Base-by-base conservation (phyloP, 177 flowering plant species). In the Vitis hybrid region DNA sequence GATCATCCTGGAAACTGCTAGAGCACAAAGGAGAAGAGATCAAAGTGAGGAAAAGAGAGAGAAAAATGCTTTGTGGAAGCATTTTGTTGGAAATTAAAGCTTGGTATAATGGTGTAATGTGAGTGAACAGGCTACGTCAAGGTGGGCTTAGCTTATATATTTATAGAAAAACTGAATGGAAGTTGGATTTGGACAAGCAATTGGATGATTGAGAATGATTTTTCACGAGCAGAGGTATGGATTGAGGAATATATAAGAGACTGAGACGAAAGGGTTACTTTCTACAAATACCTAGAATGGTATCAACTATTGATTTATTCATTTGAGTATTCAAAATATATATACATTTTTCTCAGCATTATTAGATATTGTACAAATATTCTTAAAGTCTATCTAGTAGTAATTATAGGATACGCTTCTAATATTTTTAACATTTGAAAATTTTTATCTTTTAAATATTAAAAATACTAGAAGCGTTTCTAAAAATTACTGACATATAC, bases 211-310 rank as follows among this genome's bases (percentile, higher is more conserved):
- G 15, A 61, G 11, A 61, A 34, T 32, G 14, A 10, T 45, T 18
- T 48, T 17, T 45, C 5, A 48, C n/a, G 60, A 23, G n/a, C 9
- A 34, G 3, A 56, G 63, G 52, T 56, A 34, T 62, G 66, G 72
- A 70, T 45, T 55, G 62, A 34, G 26, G 55, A 4, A 34, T 34
- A 6, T 45, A 55, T 34, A 70, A 40, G 52, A 64, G 56, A 71
- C 7, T 64, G 45, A 64, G 17, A 71, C 45, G 68, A 26, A 71
- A 70, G 73, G 9, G 49, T 63, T 49, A 61, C 52, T 3, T 56
- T 61, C 13, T 14, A 13, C 64, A 61, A 14, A 23, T 10, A 61
- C 12, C 30, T n/a, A 6, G 21, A 56, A 34, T 34, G 45, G 45
- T 34, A 6, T 34, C 1, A 34, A 34, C 45, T 5, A 34, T 34